Base-by-base conservation (phyloP, 176 grass and related monocot species). In the Bromus sterilis region DNA sequence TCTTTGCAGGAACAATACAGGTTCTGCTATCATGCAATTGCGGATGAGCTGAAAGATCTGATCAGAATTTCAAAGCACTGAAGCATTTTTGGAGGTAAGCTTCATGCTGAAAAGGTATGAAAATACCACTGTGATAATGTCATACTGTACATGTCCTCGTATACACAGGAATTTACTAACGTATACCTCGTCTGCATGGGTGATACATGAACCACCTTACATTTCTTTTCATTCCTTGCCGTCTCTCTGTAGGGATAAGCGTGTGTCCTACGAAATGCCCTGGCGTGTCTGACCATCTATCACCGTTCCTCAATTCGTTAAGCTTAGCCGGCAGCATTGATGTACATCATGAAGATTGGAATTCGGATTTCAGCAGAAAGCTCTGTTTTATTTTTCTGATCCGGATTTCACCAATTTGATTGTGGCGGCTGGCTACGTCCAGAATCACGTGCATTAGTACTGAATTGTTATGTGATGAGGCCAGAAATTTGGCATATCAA, bases 1-100 rank as follows among this genome's bases (percentile, higher is more conserved):
- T 41, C 61, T 84, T 68, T 76, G 40, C 89, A 98, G 96, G 90
- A 98, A 1, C 96, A 98, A 86, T 95, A 82, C 81, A 78, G 88
- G 56, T 98, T 88, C 14, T 98, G 93, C 85, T 64, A 93, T 78
- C 30, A 20, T 42, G 96, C 91, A 51, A 85, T 95, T 51, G 42
- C 25, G 10, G 89, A 89, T 66, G 89, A 93, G 61, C 42, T 99
- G 79, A 85, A 90, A 81, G 89, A 91, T 26, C 76, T 99, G 59
- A 5, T 86, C 24, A 58, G 66, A 10, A 90, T 61, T 57, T 90
- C 79, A 1, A 63, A 87, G 70, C 61, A 69, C 34, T 79, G 36
- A 87, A 51, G 48, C 1, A 1, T 60, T 74, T 23, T 59, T n/a
- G 4, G 21, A 40, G 91, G 83, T 86, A 73, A 20, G 41, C 53